A percentile compares a stretch with the other conserved stretches of the same genome.
phyloP scores from a whole-genome alignment of 805 yeast genomes.

The Saturnispora saitoi region DNA sequence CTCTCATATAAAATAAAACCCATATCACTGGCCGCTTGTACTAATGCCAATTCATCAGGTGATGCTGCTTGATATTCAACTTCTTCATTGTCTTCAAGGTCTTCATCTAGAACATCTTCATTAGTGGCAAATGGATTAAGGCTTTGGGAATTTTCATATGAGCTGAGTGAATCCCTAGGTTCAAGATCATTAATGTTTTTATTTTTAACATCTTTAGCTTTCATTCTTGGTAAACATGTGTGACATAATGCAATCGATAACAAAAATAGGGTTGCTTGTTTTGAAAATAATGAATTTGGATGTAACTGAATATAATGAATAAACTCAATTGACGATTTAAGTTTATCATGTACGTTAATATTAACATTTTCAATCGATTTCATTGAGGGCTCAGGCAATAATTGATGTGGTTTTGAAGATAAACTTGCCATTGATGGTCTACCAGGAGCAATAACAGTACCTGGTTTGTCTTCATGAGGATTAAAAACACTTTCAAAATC shows the following conservation, averaged over 20 bases:
- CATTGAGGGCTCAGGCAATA: not conserved
- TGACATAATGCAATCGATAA: slow-evolving; percentile 82
- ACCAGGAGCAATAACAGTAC: slow-evolving; percentile 31
- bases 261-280: slow-evolving; percentile 69
- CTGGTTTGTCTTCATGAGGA: slow-evolving; percentile 13
- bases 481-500: slow-evolving; percentile 11
- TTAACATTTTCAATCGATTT: slow-evolving; percentile 27
- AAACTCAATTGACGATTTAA: slow-evolving; percentile 56
- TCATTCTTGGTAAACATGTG: slow-evolving; percentile 68
- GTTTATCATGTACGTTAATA: slow-evolving; percentile 23
- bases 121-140: slow-evolving; percentile 10
- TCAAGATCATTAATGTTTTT: slow-evolving; percentile 1
- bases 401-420: slow-evolving; percentile 1
- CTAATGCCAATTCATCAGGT: slow-evolving; percentile 92
- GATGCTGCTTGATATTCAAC: slow-evolving; percentile 88
- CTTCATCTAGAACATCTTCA: slow-evolving; percentile 8
- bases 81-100: slow-evolving; percentile 30
- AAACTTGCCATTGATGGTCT: slow-evolving; percentile 52
- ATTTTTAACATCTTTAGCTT: slow-evolving; percentile 14
- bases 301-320: slow-evolving; percentile 60
- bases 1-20: slow-evolving; percentile 80
- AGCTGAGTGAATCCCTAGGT: slow-evolving; percentile 10
- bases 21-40: slow-evolving; percentile 89
- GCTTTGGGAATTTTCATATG: slow-evolving; percentile 17
- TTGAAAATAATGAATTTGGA: slow-evolving; percentile 64